Conservation (phyloP, 371 early-diverging fungal genomes). For the Mortierella sp. region DNA sequence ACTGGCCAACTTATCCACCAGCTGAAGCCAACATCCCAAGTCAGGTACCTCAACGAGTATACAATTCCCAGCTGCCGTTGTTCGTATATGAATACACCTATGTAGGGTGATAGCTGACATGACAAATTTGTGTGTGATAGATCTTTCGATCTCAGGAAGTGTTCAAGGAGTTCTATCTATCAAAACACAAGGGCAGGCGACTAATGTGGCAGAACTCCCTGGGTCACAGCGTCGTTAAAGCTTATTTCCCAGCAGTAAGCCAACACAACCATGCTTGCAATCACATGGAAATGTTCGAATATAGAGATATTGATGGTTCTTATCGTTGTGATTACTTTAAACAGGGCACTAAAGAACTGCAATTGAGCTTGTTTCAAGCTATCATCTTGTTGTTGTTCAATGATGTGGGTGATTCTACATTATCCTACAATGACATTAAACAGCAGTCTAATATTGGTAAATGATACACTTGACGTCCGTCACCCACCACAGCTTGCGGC, state of each 20-base stretch:
- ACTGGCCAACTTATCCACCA: conserved; percentile 92
- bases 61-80: not conserved
- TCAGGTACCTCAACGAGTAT: conserved; percentile 60
- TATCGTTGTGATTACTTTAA: not conserved
- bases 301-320: not conserved
- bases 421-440: conserved; percentile 78
- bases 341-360: conserved; percentile 79
- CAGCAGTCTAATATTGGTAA: conserved; percentile 71
- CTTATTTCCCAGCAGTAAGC: conserved; percentile 67
- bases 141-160: conserved; percentile 72
- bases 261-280: not conserved
- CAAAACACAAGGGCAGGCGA: conserved; percentile 81
- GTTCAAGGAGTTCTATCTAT: conserved; percentile 82
- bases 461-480: not conserved
- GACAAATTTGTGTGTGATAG: conserved; percentile 54
- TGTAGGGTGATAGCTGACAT: no score
- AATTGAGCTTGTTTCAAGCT: conserved; percentile 81
- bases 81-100: not conserved
- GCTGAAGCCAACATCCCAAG: conserved; percentile 74
- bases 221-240: conserved; percentile 80
- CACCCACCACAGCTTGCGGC: no score
- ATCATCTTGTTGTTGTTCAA: conserved; percentile 84
- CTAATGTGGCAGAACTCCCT: conserved; percentile 89
- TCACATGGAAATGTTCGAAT: not conserved
- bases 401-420: conserved; percentile 52